These are phyloP conservation scores for Penicillium sp. DNA, from an alignment of 2,329 filamentous ascomycete species.

Conservation along the genomic window DNA sequence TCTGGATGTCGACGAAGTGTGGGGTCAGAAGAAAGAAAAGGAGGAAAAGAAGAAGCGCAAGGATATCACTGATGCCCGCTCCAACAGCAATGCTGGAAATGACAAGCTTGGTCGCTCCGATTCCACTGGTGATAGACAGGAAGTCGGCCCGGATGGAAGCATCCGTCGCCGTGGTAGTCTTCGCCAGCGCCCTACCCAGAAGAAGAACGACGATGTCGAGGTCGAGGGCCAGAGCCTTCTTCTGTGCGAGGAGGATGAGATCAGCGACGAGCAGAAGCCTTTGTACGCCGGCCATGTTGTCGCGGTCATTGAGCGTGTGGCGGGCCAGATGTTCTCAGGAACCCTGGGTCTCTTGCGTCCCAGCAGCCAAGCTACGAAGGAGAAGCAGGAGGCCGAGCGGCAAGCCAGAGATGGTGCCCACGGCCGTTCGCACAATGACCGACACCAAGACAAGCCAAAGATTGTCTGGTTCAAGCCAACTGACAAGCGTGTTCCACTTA, in stretches of 20 bases:
- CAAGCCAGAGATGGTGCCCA: constrained; percentile 79
- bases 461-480: constrained; percentile 99
- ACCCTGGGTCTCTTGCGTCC: constrained; percentile 90
- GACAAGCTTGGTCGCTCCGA: constrained; percentile 59
- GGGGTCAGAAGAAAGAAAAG: constrained; percentile 98
- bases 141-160: constrained; percentile 69
- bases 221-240: constrained; percentile 96
- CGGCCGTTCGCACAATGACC: constrained; percentile 71
- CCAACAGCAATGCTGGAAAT: constrained; percentile 69
- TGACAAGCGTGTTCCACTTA: constrained; percentile 95
- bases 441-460: constrained; percentile 94
- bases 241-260: constrained; percentile 96
- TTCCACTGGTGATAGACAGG: constrained; percentile 62
- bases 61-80: constrained; percentile 90
- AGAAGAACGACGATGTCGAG: constrained; percentile 99
- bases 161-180: constrained; percentile 91
- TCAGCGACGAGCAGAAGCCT: constrained; percentile 96
- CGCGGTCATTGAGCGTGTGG: constrained; percentile 92
- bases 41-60: constrained; percentile 99
- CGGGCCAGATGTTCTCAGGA: constrained; percentile 98
- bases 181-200: constrained; percentile 93
- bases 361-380: constrained; percentile 97
- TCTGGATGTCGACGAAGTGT: constrained; percentile 96
- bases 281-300: constrained; percentile 96
- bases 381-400: constrained; percentile 97